Evolutionary conservation across 2,329 filamentous ascomycete species (phyloP), one percentile per base, ranked within the genome.

Genomic region (Sporothrix inflata): DNA sequence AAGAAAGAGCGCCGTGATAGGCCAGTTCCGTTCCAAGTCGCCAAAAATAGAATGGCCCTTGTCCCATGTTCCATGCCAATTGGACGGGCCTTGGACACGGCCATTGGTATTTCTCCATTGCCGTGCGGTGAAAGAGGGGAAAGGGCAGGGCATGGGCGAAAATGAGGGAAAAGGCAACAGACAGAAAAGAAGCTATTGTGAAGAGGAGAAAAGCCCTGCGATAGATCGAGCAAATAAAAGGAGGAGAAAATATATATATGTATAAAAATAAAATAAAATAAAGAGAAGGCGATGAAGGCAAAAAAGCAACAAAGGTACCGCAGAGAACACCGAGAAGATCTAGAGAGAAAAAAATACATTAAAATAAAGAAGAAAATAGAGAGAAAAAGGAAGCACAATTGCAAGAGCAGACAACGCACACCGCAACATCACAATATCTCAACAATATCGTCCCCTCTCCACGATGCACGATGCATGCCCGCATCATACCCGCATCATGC

Each of bases 11-110:
- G 34, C 60, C 19, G 12, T 65, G 60, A 65, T 65, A 27, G 60
- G 60, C 21, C 38, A 61, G 38, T 19, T 38, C 14, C 8, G 55
- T 21, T 45, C n/a, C 14, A 34, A 30, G 40, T 66, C 24, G 63
- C 42, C 63, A 66, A 66, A 66, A 66, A 66, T 66, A 66, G 42
- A 66, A 61, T n/a, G 7, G 27, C 55, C 51, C 7, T 27, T 42
- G 34, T 42, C 30, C 60, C 38, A 45, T 45, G 38, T 30, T 45
- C 63, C 42, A 49, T 21, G 63, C 27, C 63, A n/a, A 19, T 65
- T 45, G 38, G 12, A 27, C 27, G 38, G 60, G 6, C 34, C 14
- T 65, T 65, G 38, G 38, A 65, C 38, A 45, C 60, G 60, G 60
- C 38, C 60, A 45, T 65, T 65, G 34, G 11, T 24, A 42, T 65